Conservation (phyloP, 2,329 filamentous ascomycete species). For the Amesomyces nigricolor region DNA sequence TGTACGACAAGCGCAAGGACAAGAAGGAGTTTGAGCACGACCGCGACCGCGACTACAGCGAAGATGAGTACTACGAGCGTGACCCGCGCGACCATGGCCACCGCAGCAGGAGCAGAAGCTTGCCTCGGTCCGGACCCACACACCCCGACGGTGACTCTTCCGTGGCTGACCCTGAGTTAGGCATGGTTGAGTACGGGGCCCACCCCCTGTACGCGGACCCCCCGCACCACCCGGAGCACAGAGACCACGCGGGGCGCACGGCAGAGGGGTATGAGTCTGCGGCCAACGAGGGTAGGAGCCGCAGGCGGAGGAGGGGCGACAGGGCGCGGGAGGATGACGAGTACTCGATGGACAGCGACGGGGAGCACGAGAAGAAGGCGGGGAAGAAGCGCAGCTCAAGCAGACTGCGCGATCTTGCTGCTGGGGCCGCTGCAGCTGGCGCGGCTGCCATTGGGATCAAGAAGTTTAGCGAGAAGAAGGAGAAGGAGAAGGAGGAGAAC, state of each 20-base stretch:
- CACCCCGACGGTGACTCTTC: slow-evolving; percentile 33
- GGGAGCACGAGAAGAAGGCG: slow-evolving; percentile 24
- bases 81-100: slow-evolving; percentile 35
- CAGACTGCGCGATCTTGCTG: slow-evolving; percentile 49
- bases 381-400: slow-evolving; percentile 50
- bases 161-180: slow-evolving; percentile 59
- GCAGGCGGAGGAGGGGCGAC: slow-evolving; percentile 35
- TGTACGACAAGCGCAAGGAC: slow-evolving; percentile 56
- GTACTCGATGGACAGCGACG: slow-evolving; percentile 22
- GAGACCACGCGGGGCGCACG: slow-evolving; percentile 21
- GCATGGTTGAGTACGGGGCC: slow-evolving; percentile 62
- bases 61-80: slow-evolving; percentile 32
- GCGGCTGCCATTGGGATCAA: slow-evolving; percentile 60
- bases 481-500: slow-evolving; percentile 29
- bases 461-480: slow-evolving; percentile 47
- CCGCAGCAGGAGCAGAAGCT: slow-evolving; percentile 33
- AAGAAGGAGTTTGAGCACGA: slow-evolving; percentile 47
- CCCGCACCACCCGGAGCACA: slow-evolving; percentile 29
- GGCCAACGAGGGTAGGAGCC: slow-evolving; percentile 38
- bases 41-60: slow-evolving; percentile 30
- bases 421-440: slow-evolving; percentile 49
- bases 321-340: slow-evolving; percentile 26
- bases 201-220: slow-evolving; percentile 46
- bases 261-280: slow-evolving; percentile 42
- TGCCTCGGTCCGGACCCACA: slow-evolving; percentile 39